Percentiles rank a stretch among this genome's conserved stretches.
Conservation (phyloP, 768 basidiomycete species). For the Agrocybe praecox region DNA sequence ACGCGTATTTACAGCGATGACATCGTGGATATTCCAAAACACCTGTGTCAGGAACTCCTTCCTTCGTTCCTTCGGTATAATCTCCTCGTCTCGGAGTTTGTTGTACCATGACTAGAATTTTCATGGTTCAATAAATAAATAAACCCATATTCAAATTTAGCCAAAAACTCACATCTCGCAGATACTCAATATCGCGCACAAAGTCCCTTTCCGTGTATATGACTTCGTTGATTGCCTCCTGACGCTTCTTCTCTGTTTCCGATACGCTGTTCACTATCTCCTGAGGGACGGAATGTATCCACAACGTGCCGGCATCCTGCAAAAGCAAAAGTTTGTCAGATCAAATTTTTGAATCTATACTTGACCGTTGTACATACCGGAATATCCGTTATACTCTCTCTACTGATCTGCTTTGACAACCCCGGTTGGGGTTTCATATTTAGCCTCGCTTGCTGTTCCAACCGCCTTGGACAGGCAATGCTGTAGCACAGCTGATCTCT, state of each 20-base stretch:
- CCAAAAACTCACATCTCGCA: slow-evolving; percentile 80
- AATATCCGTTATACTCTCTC: slow-evolving; percentile 80
- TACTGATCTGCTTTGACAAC: slow-evolving; percentile 80
- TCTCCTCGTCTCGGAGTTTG: slow-evolving; percentile 72
- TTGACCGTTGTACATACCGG: slow-evolving; percentile 45
- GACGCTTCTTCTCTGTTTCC: slow-evolving; percentile 91
- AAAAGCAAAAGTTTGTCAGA: not conserved
- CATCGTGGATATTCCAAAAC: slow-evolving; percentile 97
- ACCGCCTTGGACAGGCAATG: slow-evolving; percentile 90
- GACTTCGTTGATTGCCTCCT: slow-evolving; percentile 98
- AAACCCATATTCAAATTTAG: slow-evolving; percentile 1
- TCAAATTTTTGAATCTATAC: not conserved
- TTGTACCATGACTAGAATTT: slow-evolving; percentile 80
- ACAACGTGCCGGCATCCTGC: slow-evolving; percentile 70
- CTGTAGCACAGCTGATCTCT: slow-evolving; percentile 95
- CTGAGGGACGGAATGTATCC: slow-evolving; percentile 96
- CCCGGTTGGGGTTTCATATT: slow-evolving; percentile 95
- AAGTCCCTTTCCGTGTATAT: slow-evolving; percentile 95
- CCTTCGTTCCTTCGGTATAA: slow-evolving; percentile 76
- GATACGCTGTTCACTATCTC: slow-evolving; percentile 93
- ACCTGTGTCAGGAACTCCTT: slow-evolving; percentile 91
- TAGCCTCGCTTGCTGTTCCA: slow-evolving; percentile 92
- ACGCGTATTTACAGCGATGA: slow-evolving; percentile 87
- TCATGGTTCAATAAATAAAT: not conserved
- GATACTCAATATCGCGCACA: slow-evolving; percentile 96